Base-by-base conservation (phyloP, 1,284 basidiomycete genomes). In the Marasmius tenuissimus region DNA sequence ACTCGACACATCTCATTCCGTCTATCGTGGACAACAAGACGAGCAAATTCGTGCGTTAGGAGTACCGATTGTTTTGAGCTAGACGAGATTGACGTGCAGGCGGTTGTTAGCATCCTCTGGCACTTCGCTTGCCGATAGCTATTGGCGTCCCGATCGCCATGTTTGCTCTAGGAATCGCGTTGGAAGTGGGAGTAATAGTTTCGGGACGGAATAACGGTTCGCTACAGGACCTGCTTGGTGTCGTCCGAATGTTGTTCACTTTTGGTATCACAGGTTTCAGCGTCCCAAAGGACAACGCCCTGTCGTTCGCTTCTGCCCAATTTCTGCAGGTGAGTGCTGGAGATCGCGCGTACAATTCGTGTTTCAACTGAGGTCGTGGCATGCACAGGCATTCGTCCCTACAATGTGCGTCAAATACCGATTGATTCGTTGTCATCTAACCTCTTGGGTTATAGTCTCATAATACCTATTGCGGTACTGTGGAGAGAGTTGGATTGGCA, bases 381-480 rank as follows among this genome's bases (percentile, higher is more conserved):
- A 59, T 34, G 18, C 18, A 27, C 63, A 88, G 86, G 79, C 84
- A 0, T 87, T 87, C 69, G 74, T 87, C 67, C 86, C 87, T 2
- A 81, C 80, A 12, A 65, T 87, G 71, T 72, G 77, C 60, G 76
- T 78, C 35, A 59, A 69, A 14, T 73, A 74, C 11, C 62, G 69
- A 12, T 62, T 60, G 3, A 65, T 5, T 16, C 18, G 8, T 37
- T 62, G 47, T 58, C n/a, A 12, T 52, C 22, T n/a, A 4, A 34
- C 48, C 52, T 34, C 22, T 56, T 45, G 51, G 63, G 22, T 70
- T 68, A 56, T 69, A 75, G 70, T 68, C 73, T 68, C 18, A 76
- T 79, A 11, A 63, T 77, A 18, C 76, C 80, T 7, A 61, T 75
- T 57, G 76, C 72, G 1, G 71, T 72, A 58, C 68, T 78, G 54